Evolutionary conservation across 1,139 yeast genomes (phyloP), one percentile per base, ranked within the genome.

Genomic region (Wickerhamiella infanticola): DNA sequence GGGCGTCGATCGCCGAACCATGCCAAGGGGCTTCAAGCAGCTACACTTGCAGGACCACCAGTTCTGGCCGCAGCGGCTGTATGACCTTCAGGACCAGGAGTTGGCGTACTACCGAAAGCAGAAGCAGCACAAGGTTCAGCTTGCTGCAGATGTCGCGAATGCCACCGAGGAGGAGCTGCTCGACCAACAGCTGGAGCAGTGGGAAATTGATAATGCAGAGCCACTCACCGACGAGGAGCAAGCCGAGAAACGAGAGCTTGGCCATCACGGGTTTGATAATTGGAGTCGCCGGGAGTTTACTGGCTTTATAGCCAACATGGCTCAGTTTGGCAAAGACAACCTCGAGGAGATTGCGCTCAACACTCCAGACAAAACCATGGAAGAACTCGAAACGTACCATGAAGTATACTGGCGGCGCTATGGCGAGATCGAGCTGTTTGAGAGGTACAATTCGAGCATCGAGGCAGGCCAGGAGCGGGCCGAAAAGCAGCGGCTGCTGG

Each of bases 281-380:
- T 90, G 98, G 98, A 73, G 86, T 8, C 78, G 88, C 59, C 75
- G 98, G 48, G 98, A 93, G 59, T 85, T 90, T 58, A 77, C 94
- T 42, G 79, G 81, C 48, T 86, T 84, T 56, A 73, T 90, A 39
- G 95, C 83, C 56, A 80, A 82, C 11, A 74, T 81, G 57, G 95
- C 94, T 1, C 80, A 78, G 55, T 78, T 71, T 60, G 98, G 98
- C 0, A 74, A 95, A 42, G 70, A 74, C 26, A 73, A 77, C 46
- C 70, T 71, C 53, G 68, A 65, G n/a, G 70, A 72, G 37, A 84
- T 93, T 41, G 75, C 94, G 0, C 64, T 68, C 35, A 78, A 80
- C 25, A 57, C 64, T 43, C 56, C 58, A 1, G 71, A 66, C 39
- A 86, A 88, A 59, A 66, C 79, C 0, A 64, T 66, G 1, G 80